Evolutionary conservation across 306 rosid species (phyloP), one percentile per base, ranked within the genome.

Genomic region (Quercus agrifolia): DNA sequence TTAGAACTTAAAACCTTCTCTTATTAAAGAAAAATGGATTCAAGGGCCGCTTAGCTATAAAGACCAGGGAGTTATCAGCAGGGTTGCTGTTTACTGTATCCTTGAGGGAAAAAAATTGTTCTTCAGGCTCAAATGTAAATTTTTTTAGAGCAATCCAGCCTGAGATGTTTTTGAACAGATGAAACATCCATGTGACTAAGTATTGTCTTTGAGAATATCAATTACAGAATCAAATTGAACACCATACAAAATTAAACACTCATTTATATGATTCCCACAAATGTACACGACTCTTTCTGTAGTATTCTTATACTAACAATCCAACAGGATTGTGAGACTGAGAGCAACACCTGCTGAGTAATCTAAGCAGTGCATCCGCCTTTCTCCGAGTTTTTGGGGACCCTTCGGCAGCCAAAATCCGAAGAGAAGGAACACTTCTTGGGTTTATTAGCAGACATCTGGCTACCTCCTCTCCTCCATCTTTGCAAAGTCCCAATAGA

Each of bases 321-420:
- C 82, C 86, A 71, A 76, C 51, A 76, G 82, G 88, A 82, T 68
- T 83, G 66, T 88, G 90, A 68, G 97, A 85, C 25, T 85, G 93
- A 82, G 89, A 89, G 82, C 97, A 95, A 80, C 86, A 91, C 85
- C 92, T 90, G 63, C 90, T 88, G 19, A 95, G 92, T 81, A 91
- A 61, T 88, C 97, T 76, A 31, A 95, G 94, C 88, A 95, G 64
- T 3, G 98, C 97, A 68, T 92, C 94, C 0, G 97, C 99, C 61
- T 92, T 95, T 80, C 98, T 88, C 31, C 90, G 82, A 44, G 98
- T 89, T 84, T 89, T 95, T 83, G 91, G 83, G 27, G 97, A 95
- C 4, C 97, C 96, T 77, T 91, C 91, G 19, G 85, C 78, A 56
- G 82, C 96, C 86, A 95, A 84, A 82, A 91, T 89, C 31, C 90